A percentile compares a stretch with the other conserved stretches of the same genome.
These are phyloP conservation scores for Mytilinidion resinicola DNA, from an alignment of 495 filamentous ascomycete genomes.

Conservation along the genomic window DNA sequence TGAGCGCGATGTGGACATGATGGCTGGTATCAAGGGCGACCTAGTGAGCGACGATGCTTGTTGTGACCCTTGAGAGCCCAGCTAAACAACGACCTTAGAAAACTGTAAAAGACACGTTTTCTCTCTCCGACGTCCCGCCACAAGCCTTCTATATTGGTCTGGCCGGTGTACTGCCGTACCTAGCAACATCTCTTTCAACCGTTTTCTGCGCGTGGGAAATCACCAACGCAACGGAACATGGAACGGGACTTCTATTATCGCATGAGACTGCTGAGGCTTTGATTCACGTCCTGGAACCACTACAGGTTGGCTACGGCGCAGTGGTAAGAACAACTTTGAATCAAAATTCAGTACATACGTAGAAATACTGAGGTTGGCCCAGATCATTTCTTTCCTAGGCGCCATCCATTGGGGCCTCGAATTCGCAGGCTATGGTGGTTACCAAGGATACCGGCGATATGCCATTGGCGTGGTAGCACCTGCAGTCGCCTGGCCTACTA, in stretches of 20 bases:
- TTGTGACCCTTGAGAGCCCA: neutral
- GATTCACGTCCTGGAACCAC: conserved; percentile 75
- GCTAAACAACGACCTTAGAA: conserved; percentile 44
- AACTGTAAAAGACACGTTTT: conserved; percentile 84
- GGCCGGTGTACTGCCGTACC: conserved; percentile 84
- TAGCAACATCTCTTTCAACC: conserved; percentile 82
- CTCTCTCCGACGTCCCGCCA: conserved; percentile 65
- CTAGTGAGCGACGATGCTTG: conserved; percentile 49
- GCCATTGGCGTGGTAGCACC: conserved; percentile 76
- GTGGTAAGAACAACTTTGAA: conserved; percentile 54
- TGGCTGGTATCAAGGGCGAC: conserved; percentile 63
- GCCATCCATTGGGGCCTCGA: conserved; percentile 94
- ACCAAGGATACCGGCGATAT: conserved; percentile 70
- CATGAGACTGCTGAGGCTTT: conserved; percentile 66
- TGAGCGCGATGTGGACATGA: conserved; percentile 47
- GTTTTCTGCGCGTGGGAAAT: conserved; percentile 66
- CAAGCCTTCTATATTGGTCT: conserved; percentile 77
- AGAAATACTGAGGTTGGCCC: conserved; percentile 9
- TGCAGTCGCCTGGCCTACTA: conserved; percentile 86
- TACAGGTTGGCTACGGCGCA: conserved; percentile 91
- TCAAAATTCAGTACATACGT: neutral
- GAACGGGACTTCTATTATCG: conserved; percentile 58
- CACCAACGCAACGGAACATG: conserved; percentile 41
- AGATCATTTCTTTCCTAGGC: conserved; percentile 94
- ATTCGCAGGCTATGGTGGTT: conserved; percentile 68